Evolutionary conservation across 768 basidiomycete genomes (phyloP).

Genomic region (Pulveroboletus ravenelii): DNA sequence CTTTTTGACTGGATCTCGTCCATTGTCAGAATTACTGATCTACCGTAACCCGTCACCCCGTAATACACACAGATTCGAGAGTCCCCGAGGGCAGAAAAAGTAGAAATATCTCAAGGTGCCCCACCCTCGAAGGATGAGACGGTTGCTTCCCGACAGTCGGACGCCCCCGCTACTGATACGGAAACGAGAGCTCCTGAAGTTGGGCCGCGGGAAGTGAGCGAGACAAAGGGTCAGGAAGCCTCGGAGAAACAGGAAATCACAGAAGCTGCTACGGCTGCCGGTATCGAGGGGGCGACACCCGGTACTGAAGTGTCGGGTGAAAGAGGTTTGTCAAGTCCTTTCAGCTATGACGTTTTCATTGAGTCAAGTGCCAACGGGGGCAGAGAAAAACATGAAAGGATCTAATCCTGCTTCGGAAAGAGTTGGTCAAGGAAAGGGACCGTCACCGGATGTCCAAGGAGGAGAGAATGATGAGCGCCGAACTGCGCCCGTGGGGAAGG

Average conservation of each 20-base stretch:
- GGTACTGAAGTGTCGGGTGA: background rate
- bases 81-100: background rate
- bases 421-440: background rate
- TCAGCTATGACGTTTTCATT: background rate
- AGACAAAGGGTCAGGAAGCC: background rate
- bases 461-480: conserved; percentile 1
- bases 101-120: background rate
- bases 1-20: background rate
- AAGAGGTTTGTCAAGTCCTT: conserved; percentile 9
- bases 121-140: background rate
- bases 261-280: background rate
- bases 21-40: conserved; percentile 5
- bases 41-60: background rate
- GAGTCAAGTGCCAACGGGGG: background rate
- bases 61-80: conserved; percentile 1
- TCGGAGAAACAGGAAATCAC: background rate
- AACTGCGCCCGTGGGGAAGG: background rate
- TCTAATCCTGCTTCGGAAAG: background rate
- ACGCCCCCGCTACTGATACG: background rate
- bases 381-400: background rate
- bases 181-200: no score
- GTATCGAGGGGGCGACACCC: background rate
- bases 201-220: no score
- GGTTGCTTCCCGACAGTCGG: background rate
- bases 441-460: background rate